phyloP scores from a whole-genome alignment of 2,329 filamentous ascomycete genomes.

The Epicoccum sorghinum region DNA sequence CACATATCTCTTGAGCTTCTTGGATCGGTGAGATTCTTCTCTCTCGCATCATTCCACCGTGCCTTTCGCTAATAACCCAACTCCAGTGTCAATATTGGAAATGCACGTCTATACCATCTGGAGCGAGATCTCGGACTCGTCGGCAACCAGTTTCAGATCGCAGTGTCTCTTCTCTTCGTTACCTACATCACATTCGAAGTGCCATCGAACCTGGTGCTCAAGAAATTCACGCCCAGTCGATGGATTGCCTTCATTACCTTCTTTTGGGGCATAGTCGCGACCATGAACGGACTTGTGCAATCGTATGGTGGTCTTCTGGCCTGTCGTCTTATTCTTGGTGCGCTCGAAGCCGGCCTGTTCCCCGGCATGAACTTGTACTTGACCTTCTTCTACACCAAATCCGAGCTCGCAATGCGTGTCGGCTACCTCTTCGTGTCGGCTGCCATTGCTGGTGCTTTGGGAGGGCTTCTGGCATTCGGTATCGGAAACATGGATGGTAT shows the following conservation, averaged over 20 bases:
- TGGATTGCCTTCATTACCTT: slow-evolving; percentile 67
- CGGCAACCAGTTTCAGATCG: slow-evolving; percentile 69
- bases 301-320: slow-evolving; percentile 70
- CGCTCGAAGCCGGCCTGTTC: slow-evolving; percentile 72
- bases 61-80: slow-evolving; percentile 14
- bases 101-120: slow-evolving; percentile 67
- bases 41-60: neutral
- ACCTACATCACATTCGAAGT: slow-evolving; percentile 54
- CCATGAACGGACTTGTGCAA: slow-evolving; percentile 70
- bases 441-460: slow-evolving; percentile 73
- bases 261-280: slow-evolving; percentile 64
- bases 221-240: slow-evolving; percentile 52
- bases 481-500: slow-evolving; percentile 75
- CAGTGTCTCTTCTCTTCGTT: slow-evolving; percentile 52
- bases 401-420: slow-evolving; percentile 73
- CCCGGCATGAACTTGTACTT: slow-evolving; percentile 72
- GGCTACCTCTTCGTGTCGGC: slow-evolving; percentile 75
- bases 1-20: slow-evolving; percentile 77
- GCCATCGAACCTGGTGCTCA: slow-evolving; percentile 54
- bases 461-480: slow-evolving; percentile 75
- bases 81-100: slow-evolving; percentile 69
- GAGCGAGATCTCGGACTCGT: slow-evolving; percentile 66
- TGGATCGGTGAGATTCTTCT: slow-evolving; percentile 64
- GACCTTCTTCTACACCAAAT: slow-evolving; percentile 77
- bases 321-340: slow-evolving; percentile 70